Percentiles rank a stretch among this genome's conserved stretches.
Conservation (phyloP, 1,139 yeast species). For the Candida dubliniensis region DNA sequence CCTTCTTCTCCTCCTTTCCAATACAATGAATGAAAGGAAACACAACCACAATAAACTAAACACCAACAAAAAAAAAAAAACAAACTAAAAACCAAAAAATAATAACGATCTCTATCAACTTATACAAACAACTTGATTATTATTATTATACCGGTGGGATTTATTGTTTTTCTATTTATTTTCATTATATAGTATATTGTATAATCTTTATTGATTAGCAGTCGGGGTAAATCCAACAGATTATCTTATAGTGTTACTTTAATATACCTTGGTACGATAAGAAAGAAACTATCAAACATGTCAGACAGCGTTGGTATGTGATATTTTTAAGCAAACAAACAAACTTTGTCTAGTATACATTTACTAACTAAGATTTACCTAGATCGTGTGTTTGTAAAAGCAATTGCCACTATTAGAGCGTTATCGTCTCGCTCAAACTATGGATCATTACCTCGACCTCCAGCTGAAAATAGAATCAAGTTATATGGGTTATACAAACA, state of each 20-base stretch:
- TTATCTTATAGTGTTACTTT: background rate
- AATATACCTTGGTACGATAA: background rate
- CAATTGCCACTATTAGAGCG: conserved; percentile 75
- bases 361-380: conserved; percentile 6
- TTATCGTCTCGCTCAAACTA: conserved; percentile 67
- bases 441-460: conserved; percentile 78
- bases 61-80: no score
- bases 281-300: conserved; percentile 4
- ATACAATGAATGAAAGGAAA: no score
- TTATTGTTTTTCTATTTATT: no score
- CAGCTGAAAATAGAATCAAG: conserved; percentile 66
- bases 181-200: no score
- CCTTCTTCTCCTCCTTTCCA: background rate
- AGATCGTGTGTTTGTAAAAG: conserved; percentile 80
- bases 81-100: no score
- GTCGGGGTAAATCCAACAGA: background rate
- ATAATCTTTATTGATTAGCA: no score
- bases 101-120: no score
- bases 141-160: no score
- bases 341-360: background rate
- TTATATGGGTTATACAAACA: conserved; percentile 84
- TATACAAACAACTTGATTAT: no score
- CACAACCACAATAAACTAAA: no score
- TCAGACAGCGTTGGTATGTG: conserved; percentile 18
- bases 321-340: background rate